These are phyloP conservation scores for Fagopyrum esculentum DNA, from an alignment of 148 eudicot genomes.

Conservation along the genomic window DNA sequence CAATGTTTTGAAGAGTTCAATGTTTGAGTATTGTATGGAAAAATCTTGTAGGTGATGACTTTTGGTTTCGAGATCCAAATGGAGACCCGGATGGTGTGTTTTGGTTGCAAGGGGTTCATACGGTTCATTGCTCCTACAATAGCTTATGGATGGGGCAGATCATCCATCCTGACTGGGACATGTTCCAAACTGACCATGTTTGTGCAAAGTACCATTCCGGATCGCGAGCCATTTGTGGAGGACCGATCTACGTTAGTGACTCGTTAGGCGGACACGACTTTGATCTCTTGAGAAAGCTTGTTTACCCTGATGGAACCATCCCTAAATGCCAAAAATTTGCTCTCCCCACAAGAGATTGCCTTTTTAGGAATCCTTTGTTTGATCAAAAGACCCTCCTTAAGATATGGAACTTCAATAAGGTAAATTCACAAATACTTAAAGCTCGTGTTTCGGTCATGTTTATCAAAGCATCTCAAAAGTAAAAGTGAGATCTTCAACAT, in stretches of 20 bases:
- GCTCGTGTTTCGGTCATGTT: too few species aligned
- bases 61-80: slow-evolving; percentile 61
- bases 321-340: slow-evolving; percentile 51
- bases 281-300: slow-evolving; percentile 44
- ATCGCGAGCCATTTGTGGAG: slow-evolving; percentile 63
- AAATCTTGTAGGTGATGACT: slow-evolving; percentile 43
- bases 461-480: not conserved
- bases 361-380: slow-evolving; percentile 55
- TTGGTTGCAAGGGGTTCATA: slow-evolving; percentile 70
- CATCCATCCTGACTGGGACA: slow-evolving; percentile 74
- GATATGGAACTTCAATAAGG: slow-evolving; percentile 59
- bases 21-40: not conserved
- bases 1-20: not conserved
- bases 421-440: not conserved
- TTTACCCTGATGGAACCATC: slow-evolving; percentile 54
- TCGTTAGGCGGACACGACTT: slow-evolving; percentile 55
- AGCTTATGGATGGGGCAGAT: slow-evolving; percentile 72
- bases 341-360: slow-evolving; percentile 58
- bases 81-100: slow-evolving; percentile 62
- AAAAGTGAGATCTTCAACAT: not conserved
- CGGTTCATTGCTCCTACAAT: slow-evolving; percentile 69
- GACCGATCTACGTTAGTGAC: slow-evolving; percentile 57
- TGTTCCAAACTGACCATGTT: slow-evolving; percentile 55
- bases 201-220: slow-evolving; percentile 62
- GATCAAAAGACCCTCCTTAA: slow-evolving; percentile 45